Evolutionary conservation across 2,329 filamentous ascomycete genomes (phyloP), one percentile per base, ranked within the genome.

Genomic region (Diaporthe australafricana): DNA sequence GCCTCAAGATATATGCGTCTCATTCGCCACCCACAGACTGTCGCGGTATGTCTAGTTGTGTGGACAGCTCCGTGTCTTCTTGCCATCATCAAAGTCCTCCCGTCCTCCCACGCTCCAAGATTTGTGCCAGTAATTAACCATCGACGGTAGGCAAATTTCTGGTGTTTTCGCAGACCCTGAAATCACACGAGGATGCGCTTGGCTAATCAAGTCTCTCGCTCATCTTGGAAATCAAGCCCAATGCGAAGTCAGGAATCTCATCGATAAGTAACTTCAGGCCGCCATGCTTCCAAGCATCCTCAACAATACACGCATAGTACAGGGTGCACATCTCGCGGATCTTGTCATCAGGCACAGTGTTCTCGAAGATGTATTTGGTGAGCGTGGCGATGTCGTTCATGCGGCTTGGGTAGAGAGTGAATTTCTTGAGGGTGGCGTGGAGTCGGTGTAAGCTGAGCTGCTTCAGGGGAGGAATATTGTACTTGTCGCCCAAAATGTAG

Each of bases 401-500:
- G 9, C 71, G 74, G 38, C 65, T 68, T 1, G 68, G 70, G 30
- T 72, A 75, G 0, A 73, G 48, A 2, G 25, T 72, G 40, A 76
- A 74, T 1, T n/a, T 20, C 11, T 45, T 66, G 14, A 75, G 48
- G 1, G 75, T 76, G 17, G 30, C 57, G 27, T 71, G 57, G 0
- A 76, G 74, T 1, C 66, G 73, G 16, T 73, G 62, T 1, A 72
- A 25, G 5, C 74, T 52, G 9, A 72, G 45, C 30, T 70, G 35
- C 1, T 57, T 16, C 8, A 76, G 71, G 0, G 25, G 0, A 2
- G 66, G 35, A 17, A 76, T 60, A 30, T 71, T 63, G 50, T 76
- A 76, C 5, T 42, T 74, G 32, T 76, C 74, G 3, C 57, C 72
- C 0, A 73, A 14, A 1, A 75, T 65, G 35, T 75, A 76, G 11